Conservation (phyloP, 2,329 filamentous ascomycete genomes). For the Trichophyton equinum region DNA sequence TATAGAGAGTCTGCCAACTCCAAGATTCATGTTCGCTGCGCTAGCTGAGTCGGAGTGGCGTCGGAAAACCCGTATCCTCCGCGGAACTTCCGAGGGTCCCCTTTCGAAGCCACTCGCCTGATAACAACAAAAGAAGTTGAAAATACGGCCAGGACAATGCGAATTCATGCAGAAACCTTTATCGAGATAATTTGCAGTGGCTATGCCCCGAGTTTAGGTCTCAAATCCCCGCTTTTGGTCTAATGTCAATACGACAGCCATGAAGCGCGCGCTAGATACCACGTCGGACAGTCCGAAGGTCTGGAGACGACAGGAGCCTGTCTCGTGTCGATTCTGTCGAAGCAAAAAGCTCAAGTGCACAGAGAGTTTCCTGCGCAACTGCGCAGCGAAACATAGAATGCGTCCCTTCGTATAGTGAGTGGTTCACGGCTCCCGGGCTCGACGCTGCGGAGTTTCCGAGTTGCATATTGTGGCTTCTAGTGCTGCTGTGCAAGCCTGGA, state of each 20-base stretch:
- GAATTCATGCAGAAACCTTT: too few relatives aligned
- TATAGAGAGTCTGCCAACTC: too few relatives aligned
- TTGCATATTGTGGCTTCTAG: not conserved
- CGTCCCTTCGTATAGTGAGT: constrained; percentile 1
- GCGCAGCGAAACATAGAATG: constrained; percentile 14
- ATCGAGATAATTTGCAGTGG: not conserved
- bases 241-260: not conserved
- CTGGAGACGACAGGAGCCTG: constrained; percentile 16
- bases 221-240: not conserved
- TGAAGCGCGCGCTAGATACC: constrained; percentile 4
- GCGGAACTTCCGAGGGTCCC: too few relatives aligned
- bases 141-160: too few relatives aligned
- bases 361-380: constrained; percentile 38
- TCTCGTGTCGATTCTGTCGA: constrained; percentile 30
- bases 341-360: constrained; percentile 43
- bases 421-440: not conserved
- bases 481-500: not conserved
- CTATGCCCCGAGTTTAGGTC: not conserved
- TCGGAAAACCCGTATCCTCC: too few relatives aligned
- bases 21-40: too few relatives aligned
- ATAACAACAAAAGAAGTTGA: too few relatives aligned
- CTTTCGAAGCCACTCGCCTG: too few relatives aligned
- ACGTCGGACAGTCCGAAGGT: not conserved
- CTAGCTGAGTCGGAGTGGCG: too few relatives aligned
- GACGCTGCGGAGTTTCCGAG: not conserved